Evolutionary conservation across 1,284 basidiomycete genomes (phyloP).

Genomic region (Paramarasmius palmivorus): DNA sequence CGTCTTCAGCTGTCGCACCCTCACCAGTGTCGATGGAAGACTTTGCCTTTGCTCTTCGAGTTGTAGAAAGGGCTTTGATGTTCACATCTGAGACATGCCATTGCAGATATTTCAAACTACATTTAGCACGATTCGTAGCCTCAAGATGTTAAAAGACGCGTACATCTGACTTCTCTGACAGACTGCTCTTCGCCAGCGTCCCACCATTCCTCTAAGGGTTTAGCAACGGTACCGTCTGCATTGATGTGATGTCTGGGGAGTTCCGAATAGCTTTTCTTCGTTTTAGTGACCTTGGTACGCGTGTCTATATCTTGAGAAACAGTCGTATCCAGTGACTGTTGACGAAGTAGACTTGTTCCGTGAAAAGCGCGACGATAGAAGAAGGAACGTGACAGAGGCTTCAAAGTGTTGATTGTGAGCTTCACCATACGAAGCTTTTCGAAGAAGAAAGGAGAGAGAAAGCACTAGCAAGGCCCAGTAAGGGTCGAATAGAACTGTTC

Average conservation of each 20-base stretch:
- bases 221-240: conserved; percentile 39
- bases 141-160: not conserved
- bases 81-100: no score
- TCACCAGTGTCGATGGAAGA: no score
- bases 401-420: not conserved
- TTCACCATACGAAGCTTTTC: not conserved
- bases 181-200: conserved; percentile 12
- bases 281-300: conserved; percentile 27
- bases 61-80: no score
- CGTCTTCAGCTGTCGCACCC: no score
- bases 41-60: no score
- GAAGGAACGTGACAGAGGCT: not conserved
- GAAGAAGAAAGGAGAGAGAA: not conserved
- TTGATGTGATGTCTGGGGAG: conserved; percentile 48
- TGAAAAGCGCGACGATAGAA: not conserved
- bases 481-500: not conserved
- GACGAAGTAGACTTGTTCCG: not conserved
- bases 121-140: not conserved
- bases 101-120: not conserved
- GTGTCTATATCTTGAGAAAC: not conserved
- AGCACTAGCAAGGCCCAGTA: no score
- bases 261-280: conserved; percentile 55
- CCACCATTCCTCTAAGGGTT: conserved; percentile 32
- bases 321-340: not conserved
- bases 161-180: not conserved